Base-by-base conservation (phyloP, 495 filamentous ascomycete species). In the Daldinia grandis region DNA sequence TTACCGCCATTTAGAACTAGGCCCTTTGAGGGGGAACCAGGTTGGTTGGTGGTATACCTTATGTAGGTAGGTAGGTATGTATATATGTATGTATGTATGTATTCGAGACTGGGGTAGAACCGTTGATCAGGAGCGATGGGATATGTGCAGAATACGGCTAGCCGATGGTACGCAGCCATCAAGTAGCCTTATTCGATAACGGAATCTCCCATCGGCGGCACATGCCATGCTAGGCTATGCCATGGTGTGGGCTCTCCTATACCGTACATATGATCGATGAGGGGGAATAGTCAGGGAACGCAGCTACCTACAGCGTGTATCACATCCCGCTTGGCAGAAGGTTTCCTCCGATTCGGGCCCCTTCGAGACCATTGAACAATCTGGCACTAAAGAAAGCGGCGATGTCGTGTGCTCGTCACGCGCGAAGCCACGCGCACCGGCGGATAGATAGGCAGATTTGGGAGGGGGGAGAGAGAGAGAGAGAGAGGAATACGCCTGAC, bases 1-100 rank as follows among this genome's bases (percentile, higher is more conserved):
- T 35, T 72, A 72, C 69, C 69, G 69, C 69, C 38, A 68, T 72
- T 72, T 72, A 58, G 58, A 28, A 8, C 40, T 40, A 37, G 35
- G 44, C 28, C 55, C 54, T 50, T 19, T 19, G 35, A 37, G 37
- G 12, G 19, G 62, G 62, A 56, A 38, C 37, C 38, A n/a, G 30
- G 40, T 25, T 51, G 4, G 30, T 33, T 44, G 50, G 60, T n/a
- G n/a, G n/a, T n/a, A n/a, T n/a, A n/a, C n/a, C n/a, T n/a, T n/a
- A n/a, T n/a, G n/a, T n/a, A n/a, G 30, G 40, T 25, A 51, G 4
- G 30, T 33, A 31, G 50, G 60, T 30, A 54, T 50, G 33, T 53
- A 25, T 2, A 4, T 27, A 27, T 27, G 25, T 27, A 27, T 4
- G 4, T 40, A 40, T n/a, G 14, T 24, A 44, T 21, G 24, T 17